These are phyloP conservation scores for Moricandia arvensis DNA, from an alignment of 345 rosid species.

Conservation along the genomic window DNA sequence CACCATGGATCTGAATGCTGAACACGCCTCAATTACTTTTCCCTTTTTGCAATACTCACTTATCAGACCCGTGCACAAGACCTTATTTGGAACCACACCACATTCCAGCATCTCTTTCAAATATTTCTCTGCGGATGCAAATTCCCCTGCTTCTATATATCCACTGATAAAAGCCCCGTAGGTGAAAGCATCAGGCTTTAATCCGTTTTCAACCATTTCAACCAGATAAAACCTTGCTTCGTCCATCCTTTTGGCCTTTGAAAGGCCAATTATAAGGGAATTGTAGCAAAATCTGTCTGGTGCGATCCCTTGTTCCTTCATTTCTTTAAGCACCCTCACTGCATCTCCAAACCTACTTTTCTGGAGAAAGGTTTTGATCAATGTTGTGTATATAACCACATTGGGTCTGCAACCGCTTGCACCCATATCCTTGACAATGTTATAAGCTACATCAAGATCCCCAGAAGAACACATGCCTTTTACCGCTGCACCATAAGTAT, in stretches of 20 bases:
- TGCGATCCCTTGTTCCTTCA: conserved; percentile 53
- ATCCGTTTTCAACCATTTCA: conserved; percentile 60
- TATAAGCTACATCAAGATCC: conserved; percentile 51
- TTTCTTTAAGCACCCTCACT: conserved; percentile 46
- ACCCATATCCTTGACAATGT: conserved; percentile 54
- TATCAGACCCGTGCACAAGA: conserved; percentile 52
- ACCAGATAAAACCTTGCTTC: conserved; percentile 57
- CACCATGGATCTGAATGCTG: conserved; percentile 53
- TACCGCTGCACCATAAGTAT: conserved; percentile 50
- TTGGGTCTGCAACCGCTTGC: conserved; percentile 61
- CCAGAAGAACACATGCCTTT: conserved; percentile 56
- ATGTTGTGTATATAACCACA: conserved; percentile 52
- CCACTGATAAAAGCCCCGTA: conserved; percentile 66
- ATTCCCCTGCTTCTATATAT: conserved; percentile 54
- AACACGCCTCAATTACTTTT: conserved; percentile 49
- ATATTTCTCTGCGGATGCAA: conserved; percentile 56
- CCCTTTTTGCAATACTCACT: conserved; percentile 68
- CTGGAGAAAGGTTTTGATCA: conserved; percentile 59
- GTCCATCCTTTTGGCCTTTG: conserved; percentile 71
- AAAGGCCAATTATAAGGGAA: conserved; percentile 67
- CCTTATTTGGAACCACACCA: conserved; percentile 61
- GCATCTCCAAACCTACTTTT: conserved; percentile 58
- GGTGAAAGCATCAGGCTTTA: conserved; percentile 68
- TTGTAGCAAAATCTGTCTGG: conserved; percentile 79
- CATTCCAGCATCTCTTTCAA: conserved; percentile 60